Percentiles rank a stretch among this genome's conserved stretches.
Conservation (phyloP, 371 early-diverging fungal genomes). For the Apophysomyces elegans region DNA sequence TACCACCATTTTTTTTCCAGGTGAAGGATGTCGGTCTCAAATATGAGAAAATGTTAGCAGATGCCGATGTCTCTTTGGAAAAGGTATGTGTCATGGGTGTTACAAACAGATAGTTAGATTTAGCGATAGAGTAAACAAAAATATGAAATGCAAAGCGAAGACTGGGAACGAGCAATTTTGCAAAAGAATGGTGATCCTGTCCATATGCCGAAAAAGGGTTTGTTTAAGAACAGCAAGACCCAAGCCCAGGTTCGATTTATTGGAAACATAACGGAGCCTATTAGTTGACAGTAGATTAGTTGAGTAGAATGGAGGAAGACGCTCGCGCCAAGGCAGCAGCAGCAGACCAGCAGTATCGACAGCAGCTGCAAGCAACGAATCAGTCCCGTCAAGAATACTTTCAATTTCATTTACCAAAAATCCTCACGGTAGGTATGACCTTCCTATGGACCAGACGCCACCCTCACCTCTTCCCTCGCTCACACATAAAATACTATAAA, state of each 20-base stretch:
- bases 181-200: conserved; percentile 65
- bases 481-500: neutral
- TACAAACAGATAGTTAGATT: neutral
- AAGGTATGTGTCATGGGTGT: conserved; percentile 54
- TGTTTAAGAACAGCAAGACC: conserved; percentile 59
- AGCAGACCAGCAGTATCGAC: conserved; percentile 79
- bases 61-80: conserved; percentile 73
- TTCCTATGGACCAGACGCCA: neutral
- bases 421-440: conserved; percentile 21
- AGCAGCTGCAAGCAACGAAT: conserved; percentile 70
- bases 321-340: conserved; percentile 63
- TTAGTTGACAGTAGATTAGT: conserved; percentile 36
- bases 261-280: neutral
- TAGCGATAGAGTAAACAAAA: conserved; percentile 63
- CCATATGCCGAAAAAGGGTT: conserved; percentile 51
- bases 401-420: conserved; percentile 66
- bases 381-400: conserved; percentile 69
- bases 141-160: conserved; percentile 76
- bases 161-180: conserved; percentile 78
- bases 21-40: conserved; percentile 77
- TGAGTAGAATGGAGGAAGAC: conserved; percentile 74
- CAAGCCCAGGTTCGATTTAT: conserved; percentile 49
- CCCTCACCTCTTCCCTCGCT: neutral
- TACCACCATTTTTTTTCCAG: conserved; percentile 27
- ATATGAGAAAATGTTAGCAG: conserved; percentile 70